These are phyloP conservation scores for Phellinidium pouzarii DNA, from an alignment of 1,284 basidiomycete genomes.

Conservation along the genomic window DNA sequence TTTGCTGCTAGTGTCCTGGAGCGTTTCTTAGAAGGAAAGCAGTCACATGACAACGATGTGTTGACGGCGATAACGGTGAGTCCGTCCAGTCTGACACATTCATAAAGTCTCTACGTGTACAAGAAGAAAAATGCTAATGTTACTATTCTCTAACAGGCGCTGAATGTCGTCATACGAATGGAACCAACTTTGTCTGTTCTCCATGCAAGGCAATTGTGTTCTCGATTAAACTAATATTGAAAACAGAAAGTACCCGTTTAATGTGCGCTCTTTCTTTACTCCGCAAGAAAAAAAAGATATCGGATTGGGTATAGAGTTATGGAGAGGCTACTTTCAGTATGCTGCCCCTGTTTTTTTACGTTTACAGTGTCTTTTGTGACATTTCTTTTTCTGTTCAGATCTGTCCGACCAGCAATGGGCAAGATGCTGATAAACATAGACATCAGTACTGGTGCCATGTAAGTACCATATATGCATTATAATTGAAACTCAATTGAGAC, in stretches of 20 bases:
- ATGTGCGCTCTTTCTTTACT: constrained; percentile 72
- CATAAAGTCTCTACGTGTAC: not conserved
- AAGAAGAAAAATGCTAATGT: not conserved
- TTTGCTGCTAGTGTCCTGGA: constrained; percentile 44
- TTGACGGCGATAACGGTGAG: constrained; percentile 66
- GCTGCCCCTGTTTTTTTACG: constrained; percentile 5
- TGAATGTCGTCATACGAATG: constrained; percentile 74
- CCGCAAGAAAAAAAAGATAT: constrained; percentile 56
- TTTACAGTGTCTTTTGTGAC: not conserved
- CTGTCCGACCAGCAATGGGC: constrained; percentile 60
- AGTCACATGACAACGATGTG: constrained; percentile 63
- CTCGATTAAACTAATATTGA: not conserved
- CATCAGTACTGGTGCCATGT: constrained; percentile 69
- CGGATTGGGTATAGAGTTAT: constrained; percentile 58
- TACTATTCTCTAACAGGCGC: constrained; percentile 35
- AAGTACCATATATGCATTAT: not conserved
- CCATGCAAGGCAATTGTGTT: no score
- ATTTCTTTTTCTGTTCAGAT: constrained; percentile 17
- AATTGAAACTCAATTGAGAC: not conserved
- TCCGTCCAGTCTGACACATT: not conserved
- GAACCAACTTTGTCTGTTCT: constrained; percentile 45
- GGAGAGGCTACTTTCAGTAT: constrained; percentile 71
- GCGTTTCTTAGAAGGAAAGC: constrained; percentile 58
- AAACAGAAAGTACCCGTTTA: constrained; percentile 54
- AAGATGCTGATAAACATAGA: constrained; percentile 72